A percentile compares a stretch with the other conserved stretches of the same genome.
Evolutionary conservation across 768 basidiomycete species (phyloP).

Genomic region (Termitomyces sp.): DNA sequence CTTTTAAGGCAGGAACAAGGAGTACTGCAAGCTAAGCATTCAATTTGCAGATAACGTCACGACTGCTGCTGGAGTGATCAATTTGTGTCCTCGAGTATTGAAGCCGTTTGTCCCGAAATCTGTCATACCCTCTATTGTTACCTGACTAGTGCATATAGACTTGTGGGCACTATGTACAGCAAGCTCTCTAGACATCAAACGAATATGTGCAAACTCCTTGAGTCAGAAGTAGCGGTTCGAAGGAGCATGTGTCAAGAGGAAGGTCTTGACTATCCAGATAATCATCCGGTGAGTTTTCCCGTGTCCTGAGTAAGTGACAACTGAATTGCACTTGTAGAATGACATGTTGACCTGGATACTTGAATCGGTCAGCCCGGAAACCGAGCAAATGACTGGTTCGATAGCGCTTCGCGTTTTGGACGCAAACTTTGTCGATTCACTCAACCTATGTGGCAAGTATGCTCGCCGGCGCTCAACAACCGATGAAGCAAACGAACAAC

Average conservation of each 20-base stretch:
- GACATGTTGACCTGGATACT: background rate
- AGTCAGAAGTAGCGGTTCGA: background rate
- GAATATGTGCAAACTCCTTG: background rate
- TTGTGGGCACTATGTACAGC: background rate
- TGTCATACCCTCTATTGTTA: background rate
- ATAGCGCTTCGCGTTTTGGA: background rate
- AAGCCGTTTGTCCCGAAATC: background rate
- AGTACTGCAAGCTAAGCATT: background rate
- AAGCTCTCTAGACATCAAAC: background rate
- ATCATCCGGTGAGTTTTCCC: background rate
- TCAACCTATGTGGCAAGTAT: background rate
- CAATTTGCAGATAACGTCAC: background rate
- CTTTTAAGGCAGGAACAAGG: background rate
- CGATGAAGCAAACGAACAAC: background rate
- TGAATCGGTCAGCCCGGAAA: background rate
- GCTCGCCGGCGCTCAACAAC: background rate
- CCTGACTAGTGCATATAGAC: background rate
- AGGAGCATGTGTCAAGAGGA: background rate
- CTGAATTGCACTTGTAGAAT: background rate
- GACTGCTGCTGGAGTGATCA: background rate
- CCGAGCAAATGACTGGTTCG: background rate
- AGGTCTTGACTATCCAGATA: background rate
- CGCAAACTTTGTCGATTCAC: background rate
- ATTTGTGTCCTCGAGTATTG: background rate
- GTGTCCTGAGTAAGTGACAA: background rate